A percentile compares a stretch with the other conserved stretches of the same genome.
These are phyloP conservation scores for Coemansia sp. DNA, from an alignment of 192 early-diverging fungal genomes.

Conservation along the genomic window DNA sequence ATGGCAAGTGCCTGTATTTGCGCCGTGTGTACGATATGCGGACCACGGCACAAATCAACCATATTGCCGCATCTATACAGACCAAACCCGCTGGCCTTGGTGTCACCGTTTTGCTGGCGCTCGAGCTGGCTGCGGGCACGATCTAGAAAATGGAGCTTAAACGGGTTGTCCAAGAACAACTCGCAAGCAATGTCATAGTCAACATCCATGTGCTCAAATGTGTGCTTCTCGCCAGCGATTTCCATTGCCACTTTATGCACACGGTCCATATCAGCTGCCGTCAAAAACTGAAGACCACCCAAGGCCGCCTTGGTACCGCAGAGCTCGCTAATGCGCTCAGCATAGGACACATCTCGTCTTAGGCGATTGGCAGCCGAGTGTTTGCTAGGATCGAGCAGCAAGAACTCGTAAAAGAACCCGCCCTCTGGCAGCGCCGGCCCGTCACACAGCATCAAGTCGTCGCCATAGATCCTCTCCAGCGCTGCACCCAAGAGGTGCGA, in stretches of 20 bases:
- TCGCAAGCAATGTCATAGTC: slow-evolving; percentile 57
- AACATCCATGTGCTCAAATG: slow-evolving; percentile 67
- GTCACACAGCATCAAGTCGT: slow-evolving; percentile 64
- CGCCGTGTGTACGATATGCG: slow-evolving; percentile 69
- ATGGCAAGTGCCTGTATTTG: slow-evolving; percentile 59
- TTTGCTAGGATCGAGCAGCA: slow-evolving; percentile 50
- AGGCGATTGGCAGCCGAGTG: slow-evolving; percentile 11
- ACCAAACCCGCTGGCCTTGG: slow-evolving; percentile 45
- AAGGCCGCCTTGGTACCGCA: slow-evolving; percentile 11
- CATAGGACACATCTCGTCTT: background rate
- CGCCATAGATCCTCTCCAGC: slow-evolving; percentile 67
- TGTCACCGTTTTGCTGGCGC: background rate
- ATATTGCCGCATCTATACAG: slow-evolving; percentile 69
- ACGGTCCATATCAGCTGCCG: slow-evolving; percentile 53
- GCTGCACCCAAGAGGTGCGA: slow-evolving; percentile 74
- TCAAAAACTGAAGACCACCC: slow-evolving; percentile 46
- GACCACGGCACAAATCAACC: slow-evolving; percentile 78
- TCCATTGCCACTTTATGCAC: slow-evolving; percentile 57
- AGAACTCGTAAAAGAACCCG: slow-evolving; percentile 79
- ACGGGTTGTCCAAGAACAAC: slow-evolving; percentile 70
- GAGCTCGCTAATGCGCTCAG: slow-evolving; percentile 28
- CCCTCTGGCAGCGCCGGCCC: slow-evolving; percentile 66
- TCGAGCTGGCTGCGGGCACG: slow-evolving; percentile 6
- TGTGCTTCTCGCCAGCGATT: slow-evolving; percentile 54
- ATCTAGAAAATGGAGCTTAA: slow-evolving; percentile 69